These are phyloP conservation scores for Diaporthe sp. DNA, from an alignment of 2,329 filamentous ascomycete genomes.

Conservation along the genomic window DNA sequence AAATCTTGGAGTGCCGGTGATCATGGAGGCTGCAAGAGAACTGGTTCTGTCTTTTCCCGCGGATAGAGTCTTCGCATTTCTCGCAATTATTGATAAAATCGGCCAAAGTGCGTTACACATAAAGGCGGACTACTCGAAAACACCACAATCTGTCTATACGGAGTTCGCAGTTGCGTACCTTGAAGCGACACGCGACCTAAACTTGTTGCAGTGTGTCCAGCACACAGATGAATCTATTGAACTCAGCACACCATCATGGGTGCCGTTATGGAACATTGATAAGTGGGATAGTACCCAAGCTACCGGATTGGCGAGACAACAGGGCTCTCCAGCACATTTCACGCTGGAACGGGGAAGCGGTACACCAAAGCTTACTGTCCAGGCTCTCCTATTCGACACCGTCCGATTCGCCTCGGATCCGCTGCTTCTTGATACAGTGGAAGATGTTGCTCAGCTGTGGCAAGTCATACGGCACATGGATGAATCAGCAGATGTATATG, in stretches of 20 bases:
- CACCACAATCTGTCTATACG: background rate
- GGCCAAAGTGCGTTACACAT: background rate
- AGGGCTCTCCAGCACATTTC: background rate
- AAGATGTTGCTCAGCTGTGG: background rate
- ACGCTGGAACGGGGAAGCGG: background rate
- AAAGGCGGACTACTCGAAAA: background rate
- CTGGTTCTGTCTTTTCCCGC: background rate
- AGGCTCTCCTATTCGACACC: background rate
- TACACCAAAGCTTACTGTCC: background rate
- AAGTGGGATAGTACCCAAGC: rapidly evolving
- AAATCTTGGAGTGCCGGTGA: too few species aligned
- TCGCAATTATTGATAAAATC: background rate
- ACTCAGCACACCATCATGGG: background rate
- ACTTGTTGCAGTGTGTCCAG: background rate
- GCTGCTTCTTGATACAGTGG: background rate
- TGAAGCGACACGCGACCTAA: background rate
- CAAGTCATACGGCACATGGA: background rate
- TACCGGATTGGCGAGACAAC: background rate
- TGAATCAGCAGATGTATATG: background rate
- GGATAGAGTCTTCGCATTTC: background rate
- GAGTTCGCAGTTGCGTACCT: background rate
- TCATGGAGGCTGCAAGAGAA: background rate
- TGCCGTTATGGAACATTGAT: background rate
- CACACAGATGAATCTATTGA: background rate
- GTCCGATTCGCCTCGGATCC: background rate